Evolutionary conservation across 768 basidiomycete species (phyloP), one percentile per base, ranked within the genome.

Genomic region (Macrolepiota dolichaula): DNA sequence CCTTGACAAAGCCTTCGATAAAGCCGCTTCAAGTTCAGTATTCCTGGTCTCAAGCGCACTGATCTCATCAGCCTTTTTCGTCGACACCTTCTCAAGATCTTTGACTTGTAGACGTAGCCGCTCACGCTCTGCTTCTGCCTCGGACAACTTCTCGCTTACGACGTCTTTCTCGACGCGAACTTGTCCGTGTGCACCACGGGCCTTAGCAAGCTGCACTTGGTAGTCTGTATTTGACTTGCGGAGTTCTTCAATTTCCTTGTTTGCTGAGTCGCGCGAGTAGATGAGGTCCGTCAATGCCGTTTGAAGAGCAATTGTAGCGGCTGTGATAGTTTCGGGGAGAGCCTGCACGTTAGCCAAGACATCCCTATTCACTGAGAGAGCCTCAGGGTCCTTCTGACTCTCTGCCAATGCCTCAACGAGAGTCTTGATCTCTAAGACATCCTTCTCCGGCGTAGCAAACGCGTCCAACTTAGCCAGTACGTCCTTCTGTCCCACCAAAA

Each of bases 131-230:
- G 70, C 76, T 69, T 93, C 91, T 0, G 77, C 77, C 24, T 76
- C 76, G 24, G 71, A 74, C 32, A 91, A 73, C 63, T 89, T 88
- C 64, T 92, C 89, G 22, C 67, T 73, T 50, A 92, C 70, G 38
- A 83, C 75, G 52, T 93, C 92, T 73, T 92, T 94, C 77, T 94
- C 92, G 13, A 90, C 90, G 15, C 89, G 85, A 4, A 89, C 81
- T 68, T 90, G 87, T 0, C 91, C 90, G 66, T 91, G 87, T 13
- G 86, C 85, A 22, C 85, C 84, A 56, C 90, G 87, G 53, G 92
- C 88, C 73, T 91, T 91, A 12, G 85, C 82, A 11, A 94, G 67
- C 66, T 92, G 88, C 36, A 86, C 75, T 67, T 92, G 90, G 52
- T 85, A 78, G 6, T 93, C 91, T 7, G 81, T 75, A 69, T 91